Conservation (phyloP, 2,329 filamentous ascomycete genomes). For the Aspergillus neoniger region DNA sequence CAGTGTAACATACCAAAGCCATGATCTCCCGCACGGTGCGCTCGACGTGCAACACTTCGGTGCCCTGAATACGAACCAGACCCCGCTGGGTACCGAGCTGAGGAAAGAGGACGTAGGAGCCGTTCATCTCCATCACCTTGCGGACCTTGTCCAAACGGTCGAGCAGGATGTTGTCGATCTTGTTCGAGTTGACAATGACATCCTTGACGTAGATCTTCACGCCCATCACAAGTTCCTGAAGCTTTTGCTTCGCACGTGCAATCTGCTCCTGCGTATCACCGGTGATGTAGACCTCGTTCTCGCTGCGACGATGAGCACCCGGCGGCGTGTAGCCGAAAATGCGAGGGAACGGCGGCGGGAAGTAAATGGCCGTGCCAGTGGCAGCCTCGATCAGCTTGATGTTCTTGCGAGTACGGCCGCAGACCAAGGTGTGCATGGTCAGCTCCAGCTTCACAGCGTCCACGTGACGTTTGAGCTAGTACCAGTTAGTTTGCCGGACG, state of each 20-base stretch:
- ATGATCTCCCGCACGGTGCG: slow-evolving; percentile 94
- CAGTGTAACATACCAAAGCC: slow-evolving; percentile 66
- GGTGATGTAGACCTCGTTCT: slow-evolving; percentile 92
- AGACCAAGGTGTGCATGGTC: slow-evolving; percentile 86
- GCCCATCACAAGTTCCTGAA: slow-evolving; percentile 79
- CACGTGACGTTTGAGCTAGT: slow-evolving; percentile 59
- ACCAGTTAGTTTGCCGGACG: slow-evolving; percentile 18
- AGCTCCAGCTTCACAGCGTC: slow-evolving; percentile 81
- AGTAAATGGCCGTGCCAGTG: slow-evolving; percentile 96
- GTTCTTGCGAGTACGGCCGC: slow-evolving; percentile 91
- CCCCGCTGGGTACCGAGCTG: slow-evolving; percentile 81
- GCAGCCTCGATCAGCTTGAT: slow-evolving; percentile 97
- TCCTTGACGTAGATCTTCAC: slow-evolving; percentile 90
- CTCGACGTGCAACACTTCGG: slow-evolving; percentile 90
- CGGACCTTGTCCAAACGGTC: slow-evolving; percentile 92
- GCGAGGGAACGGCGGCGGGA: slow-evolving; percentile 88
- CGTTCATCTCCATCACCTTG: slow-evolving; percentile 96
- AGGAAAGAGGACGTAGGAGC: slow-evolving; percentile 91
- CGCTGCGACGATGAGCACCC: slow-evolving; percentile 76
- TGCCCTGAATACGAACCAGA: slow-evolving; percentile 85
- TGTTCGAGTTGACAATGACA: slow-evolving; percentile 82
- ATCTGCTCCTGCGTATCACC: slow-evolving; percentile 85
- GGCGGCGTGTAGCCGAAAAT: slow-evolving; percentile 88
- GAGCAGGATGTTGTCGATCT: slow-evolving; percentile 91
- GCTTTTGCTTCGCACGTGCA: slow-evolving; percentile 82